Conservation (phyloP, 2,329 filamentous ascomycete species). For the Fusarium chaquense region DNA sequence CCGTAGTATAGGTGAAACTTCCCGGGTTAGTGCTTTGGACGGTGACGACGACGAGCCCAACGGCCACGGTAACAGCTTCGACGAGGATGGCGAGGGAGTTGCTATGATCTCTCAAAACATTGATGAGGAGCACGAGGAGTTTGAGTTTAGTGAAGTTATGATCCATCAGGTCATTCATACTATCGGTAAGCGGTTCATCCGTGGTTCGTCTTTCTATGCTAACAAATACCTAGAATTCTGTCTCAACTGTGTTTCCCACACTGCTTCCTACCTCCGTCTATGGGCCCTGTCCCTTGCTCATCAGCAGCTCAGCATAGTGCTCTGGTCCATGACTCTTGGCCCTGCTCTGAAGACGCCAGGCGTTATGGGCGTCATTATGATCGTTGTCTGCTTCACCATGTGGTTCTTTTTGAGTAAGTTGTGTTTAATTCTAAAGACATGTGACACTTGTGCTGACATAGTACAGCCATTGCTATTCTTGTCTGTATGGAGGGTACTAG, state of each 20-base stretch:
- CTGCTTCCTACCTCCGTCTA: conserved; percentile 96
- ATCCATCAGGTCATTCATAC: conserved; percentile 99
- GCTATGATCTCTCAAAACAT: conserved; percentile 92
- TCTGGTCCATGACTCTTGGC: conserved; percentile 95
- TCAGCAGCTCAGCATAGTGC: conserved; percentile 94
- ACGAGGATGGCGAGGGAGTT: conserved; percentile 81
- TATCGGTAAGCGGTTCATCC: conserved; percentile 75
- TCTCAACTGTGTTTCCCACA: conserved; percentile 98
- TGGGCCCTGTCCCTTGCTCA: conserved; percentile 98
- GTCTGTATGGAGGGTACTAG: conserved; percentile 97
- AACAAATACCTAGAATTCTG: conserved; percentile 81
- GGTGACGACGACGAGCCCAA: conserved; percentile 75
- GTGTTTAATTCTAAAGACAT: not conserved
- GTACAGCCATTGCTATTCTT: conserved; percentile 68
- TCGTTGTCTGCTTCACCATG: conserved; percentile 84
- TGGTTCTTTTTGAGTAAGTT: conserved; percentile 85
- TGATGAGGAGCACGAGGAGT: conserved; percentile 90
- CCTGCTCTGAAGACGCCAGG: conserved; percentile 77
- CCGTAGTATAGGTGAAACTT: conserved; percentile 89
- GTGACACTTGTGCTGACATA: conserved; percentile 42
- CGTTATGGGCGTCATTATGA: conserved; percentile 78
- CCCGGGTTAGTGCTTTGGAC: conserved; percentile 88
- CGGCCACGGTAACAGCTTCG: conserved; percentile 69
- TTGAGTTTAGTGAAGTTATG: conserved; percentile 97
- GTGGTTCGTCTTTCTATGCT: conserved; percentile 36